Evolutionary conservation across 805 yeast species (phyloP).

Genomic region (Lipomyces sp.): DNA sequence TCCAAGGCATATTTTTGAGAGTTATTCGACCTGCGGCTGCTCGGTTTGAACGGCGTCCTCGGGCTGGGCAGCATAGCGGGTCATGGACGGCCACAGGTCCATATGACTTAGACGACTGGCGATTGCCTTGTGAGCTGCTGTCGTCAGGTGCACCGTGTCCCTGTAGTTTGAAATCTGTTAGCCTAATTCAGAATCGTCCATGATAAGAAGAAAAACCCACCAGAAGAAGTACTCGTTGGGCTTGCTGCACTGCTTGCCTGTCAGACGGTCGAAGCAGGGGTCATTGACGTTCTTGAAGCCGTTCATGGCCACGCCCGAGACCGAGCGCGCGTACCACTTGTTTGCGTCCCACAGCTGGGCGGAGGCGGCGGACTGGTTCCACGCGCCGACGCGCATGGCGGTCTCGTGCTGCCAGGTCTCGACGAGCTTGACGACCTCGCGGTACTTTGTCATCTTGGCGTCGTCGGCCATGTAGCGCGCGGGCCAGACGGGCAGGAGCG

Average conservation of each 20-base stretch:
- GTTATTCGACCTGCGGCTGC: not conserved
- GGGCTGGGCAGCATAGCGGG: not conserved
- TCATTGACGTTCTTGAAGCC: conserved; percentile 7
- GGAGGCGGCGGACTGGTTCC: conserved; percentile 21
- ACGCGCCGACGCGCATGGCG: conserved; percentile 9
- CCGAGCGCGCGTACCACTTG: conserved; percentile 20
- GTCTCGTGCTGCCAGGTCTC: conserved; percentile 15
- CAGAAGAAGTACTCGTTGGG: conserved; percentile 20
- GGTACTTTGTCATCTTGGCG: conserved; percentile 7
- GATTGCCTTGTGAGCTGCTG: conserved; percentile 20
- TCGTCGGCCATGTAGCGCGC: conserved; percentile 9
- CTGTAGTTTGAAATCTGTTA: conserved; percentile 7
- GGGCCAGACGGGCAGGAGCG: conserved; percentile 22
- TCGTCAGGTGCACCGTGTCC: conserved; percentile 24
- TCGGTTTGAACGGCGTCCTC: not conserved
- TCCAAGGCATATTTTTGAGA: too few relatives aligned
- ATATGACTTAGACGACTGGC: conserved; percentile 14
- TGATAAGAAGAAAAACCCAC: not conserved
- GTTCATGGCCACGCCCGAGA: conserved; percentile 16
- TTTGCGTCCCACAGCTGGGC: conserved; percentile 20
- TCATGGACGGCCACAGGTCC: conserved; percentile 20
- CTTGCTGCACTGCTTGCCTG: conserved; percentile 5
- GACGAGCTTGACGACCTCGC: conserved; percentile 19
- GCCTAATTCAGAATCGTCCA: not conserved
- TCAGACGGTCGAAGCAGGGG: conserved; percentile 15